Base-by-base conservation (phyloP, 2,329 filamentous ascomycete species). In the Apiospora kogelbergensis region DNA sequence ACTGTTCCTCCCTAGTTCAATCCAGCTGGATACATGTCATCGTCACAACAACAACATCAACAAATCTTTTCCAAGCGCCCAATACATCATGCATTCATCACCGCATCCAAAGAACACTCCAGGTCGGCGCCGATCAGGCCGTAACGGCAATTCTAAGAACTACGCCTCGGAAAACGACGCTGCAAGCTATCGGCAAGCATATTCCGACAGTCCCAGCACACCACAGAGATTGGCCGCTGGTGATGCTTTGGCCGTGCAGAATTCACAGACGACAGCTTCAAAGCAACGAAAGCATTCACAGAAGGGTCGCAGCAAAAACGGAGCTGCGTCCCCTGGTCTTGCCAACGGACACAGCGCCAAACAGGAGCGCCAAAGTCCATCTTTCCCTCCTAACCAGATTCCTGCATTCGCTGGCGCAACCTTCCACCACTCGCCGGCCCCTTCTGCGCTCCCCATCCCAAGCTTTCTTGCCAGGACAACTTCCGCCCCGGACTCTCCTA, bases 381-480 rank as follows among this genome's bases (percentile, higher is more conserved):
- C 82, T 13, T 82, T 84, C 66, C 81, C 81, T 40, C 77, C 83
- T 72, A 86, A 80, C 65, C 80, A 80, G 40, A 81, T 81, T 65
- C 84, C 89, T 70, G 90, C 91, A 63, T 99, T 97, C 81, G 96
- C 96, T 46, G 96, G 95, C 17, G 92, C 95, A 42, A 97, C 94
- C 6, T 99, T 98, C 79, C 95, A 98, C 80, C 93, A 94, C 48
- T 98, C 96, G 10, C 96, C 96, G 24, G 95, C 95, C 1, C 92
- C 96, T 0, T 97, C 94, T 10, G 90, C 94, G 30, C 85, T 99
- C 41, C 96, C 96, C 0, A 92, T 98, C 69, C 96, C 96, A 13
- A 97, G 92, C 76, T 97, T 98, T 79, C 40, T 67, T 88, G 85
- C 42, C 33, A 40, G 53, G n/a, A 67, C 66, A 7, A 22, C 48